A percentile compares a stretch with the other conserved stretches of the same genome.
phyloP scores from a whole-genome alignment of 306 rosid genomes.

The Prinsepia uniflora region DNA sequence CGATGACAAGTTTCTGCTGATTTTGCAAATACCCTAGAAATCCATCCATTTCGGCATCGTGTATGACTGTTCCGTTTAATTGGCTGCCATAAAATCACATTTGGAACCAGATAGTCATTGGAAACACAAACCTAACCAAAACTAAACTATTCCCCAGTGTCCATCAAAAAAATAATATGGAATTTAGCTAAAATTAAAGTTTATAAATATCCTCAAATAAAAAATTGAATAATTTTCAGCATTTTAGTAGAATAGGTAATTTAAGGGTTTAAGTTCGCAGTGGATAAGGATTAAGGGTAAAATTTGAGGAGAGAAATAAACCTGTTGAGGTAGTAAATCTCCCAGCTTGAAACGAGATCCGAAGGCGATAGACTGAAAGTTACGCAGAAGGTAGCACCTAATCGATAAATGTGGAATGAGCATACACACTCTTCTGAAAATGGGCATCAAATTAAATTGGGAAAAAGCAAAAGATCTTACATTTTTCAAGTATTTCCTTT shows the following conservation, averaged over 20 bases:
- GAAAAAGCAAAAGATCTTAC: conserved; percentile 36
- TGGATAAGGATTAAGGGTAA: background rate
- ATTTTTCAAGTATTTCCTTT: conserved; percentile 65
- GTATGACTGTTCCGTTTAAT: conserved; percentile 47
- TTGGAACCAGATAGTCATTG: background rate
- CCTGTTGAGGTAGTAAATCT: conserved; percentile 89
- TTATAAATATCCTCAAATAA: background rate
- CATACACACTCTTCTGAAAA: background rate
- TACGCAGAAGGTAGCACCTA: conserved; percentile 68
- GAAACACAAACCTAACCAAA: background rate
- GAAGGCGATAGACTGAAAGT: conserved; percentile 70
- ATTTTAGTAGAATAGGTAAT: background rate
- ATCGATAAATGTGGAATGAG: conserved; percentile 2
- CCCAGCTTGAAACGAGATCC: conserved; percentile 88
- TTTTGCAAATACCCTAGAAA: conserved; percentile 64
- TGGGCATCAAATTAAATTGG: background rate
- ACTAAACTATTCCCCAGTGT: background rate
- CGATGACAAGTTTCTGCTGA: conserved; percentile 51
- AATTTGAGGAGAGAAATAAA: conserved; percentile 18
- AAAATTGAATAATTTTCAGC: background rate
- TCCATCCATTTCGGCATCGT: conserved; percentile 76
- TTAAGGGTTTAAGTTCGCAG: background rate
- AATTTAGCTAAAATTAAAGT: background rate
- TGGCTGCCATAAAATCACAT: conserved; percentile 42
- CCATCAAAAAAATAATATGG: background rate